phyloP scores from a whole-genome alignment of 805 yeast genomes.

The Saccharomycopsis schoenii region DNA sequence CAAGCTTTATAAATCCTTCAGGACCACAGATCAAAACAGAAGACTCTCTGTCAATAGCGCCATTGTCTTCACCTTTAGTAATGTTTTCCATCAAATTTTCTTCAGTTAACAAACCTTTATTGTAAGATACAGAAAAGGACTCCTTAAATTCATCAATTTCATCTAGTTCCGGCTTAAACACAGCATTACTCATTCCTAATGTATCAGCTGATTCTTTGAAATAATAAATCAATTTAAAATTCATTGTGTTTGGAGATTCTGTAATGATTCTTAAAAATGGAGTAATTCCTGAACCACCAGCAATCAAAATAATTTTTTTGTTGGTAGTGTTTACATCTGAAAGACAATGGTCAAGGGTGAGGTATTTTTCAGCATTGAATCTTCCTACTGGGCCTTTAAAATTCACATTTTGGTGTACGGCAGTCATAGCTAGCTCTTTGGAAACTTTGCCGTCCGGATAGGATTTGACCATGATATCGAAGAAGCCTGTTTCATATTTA shows the following conservation, averaged over 20 bases:
- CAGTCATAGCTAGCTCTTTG: slow-evolving; percentile 51
- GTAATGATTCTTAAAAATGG: slow-evolving; percentile 79
- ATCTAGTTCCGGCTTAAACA: slow-evolving; percentile 63
- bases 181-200: slow-evolving; percentile 14
- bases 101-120: slow-evolving; percentile 50
- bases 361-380: slow-evolving; percentile 38
- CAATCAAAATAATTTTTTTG: slow-evolving; percentile 55
- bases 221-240: slow-evolving; percentile 54
- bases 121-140: slow-evolving; percentile 48
- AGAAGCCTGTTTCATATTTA: slow-evolving; percentile 58
- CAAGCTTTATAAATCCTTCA: slow-evolving; percentile 48
- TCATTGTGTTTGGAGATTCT: slow-evolving; percentile 57
- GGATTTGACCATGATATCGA: slow-evolving; percentile 69
- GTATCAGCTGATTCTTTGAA: slow-evolving; percentile 73
- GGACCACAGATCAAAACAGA: slow-evolving; percentile 71
- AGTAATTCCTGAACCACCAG: slow-evolving; percentile 86
- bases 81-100: slow-evolving; percentile 25
- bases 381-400: slow-evolving; percentile 78
- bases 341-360: slow-evolving; percentile 17
- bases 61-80: background rate
- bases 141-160: slow-evolving; percentile 58
- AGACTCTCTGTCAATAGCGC: slow-evolving; percentile 26
- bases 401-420: slow-evolving; percentile 54
- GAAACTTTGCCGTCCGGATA: slow-evolving; percentile 66
- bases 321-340: slow-evolving; percentile 42